Conservation (phyloP, 2,329 filamentous ascomycete genomes). For the Endoconidiophora polonica region DNA sequence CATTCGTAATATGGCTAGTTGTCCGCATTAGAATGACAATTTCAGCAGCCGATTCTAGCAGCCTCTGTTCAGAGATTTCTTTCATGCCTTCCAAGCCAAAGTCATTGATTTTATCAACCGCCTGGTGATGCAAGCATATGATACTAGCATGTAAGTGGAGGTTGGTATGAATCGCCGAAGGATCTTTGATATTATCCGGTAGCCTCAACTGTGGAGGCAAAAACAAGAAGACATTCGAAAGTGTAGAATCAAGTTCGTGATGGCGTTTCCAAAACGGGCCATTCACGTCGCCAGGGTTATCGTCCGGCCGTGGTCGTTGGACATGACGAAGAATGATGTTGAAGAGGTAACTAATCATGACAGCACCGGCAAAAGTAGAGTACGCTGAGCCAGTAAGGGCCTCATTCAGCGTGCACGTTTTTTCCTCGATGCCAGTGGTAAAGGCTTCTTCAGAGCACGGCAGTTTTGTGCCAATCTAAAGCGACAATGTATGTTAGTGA, state of each 20-base stretch:
- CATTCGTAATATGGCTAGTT: conserved; percentile 39
- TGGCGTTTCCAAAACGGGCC: conserved; percentile 80
- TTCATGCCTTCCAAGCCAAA: conserved; percentile 44
- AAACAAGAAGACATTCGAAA: conserved; percentile 63
- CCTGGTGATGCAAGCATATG: conserved; percentile 80
- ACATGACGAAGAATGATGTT: conserved; percentile 68
- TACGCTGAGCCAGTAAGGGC: conserved; percentile 46
- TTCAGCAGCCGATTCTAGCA: conserved; percentile 66
- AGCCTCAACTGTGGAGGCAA: conserved; percentile 60
- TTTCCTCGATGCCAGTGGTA: conserved; percentile 44
- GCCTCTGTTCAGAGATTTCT: conserved; percentile 53
- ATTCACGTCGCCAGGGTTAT: conserved; percentile 53
- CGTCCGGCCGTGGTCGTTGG: conserved; percentile 51
- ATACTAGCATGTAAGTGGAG: conserved; percentile 77
- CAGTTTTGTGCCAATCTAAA: conserved; percentile 58
- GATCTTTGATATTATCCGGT: conserved; percentile 49
- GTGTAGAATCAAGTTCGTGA: conserved; percentile 60
- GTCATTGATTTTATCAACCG: conserved; percentile 62
- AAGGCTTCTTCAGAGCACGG: conserved; percentile 68
- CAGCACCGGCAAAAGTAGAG: conserved; percentile 54
- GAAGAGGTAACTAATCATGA: conserved; percentile 63
- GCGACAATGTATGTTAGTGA: not conserved
- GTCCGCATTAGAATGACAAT: conserved; percentile 71
- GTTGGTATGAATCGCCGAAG: conserved; percentile 65
- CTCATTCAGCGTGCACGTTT: conserved; percentile 45